These are phyloP conservation scores for Rosa lucieae DNA, from an alignment of 306 rosid species.

Conservation along the genomic window DNA sequence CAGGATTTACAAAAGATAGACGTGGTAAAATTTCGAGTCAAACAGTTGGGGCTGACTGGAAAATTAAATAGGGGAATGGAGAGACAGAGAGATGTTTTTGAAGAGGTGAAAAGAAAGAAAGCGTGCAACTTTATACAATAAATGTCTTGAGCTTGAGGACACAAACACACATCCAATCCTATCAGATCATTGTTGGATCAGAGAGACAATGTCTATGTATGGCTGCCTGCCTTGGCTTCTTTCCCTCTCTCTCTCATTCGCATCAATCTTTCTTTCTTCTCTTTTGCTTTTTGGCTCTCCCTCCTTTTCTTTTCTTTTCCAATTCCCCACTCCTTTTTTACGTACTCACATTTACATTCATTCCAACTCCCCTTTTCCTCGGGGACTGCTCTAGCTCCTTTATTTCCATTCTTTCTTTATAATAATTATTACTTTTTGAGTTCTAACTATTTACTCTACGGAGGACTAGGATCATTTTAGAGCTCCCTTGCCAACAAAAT, in stretches of 20 bases:
- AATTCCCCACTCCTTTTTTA: constrained; percentile 29
- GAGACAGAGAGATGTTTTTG: constrained; percentile 34
- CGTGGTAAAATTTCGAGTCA: constrained; percentile 6
- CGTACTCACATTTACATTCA: constrained; percentile 16
- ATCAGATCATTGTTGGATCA: not conserved
- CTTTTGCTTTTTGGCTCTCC: constrained; percentile 30
- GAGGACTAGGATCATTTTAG: not conserved
- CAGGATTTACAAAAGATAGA: not conserved
- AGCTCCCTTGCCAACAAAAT: not conserved
- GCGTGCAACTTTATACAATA: constrained; percentile 83
- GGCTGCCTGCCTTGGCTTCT: not conserved
- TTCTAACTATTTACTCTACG: not conserved
- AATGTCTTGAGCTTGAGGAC: constrained; percentile 46
- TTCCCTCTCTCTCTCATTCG: constrained; percentile 19
- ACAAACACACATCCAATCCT: constrained; percentile 25
- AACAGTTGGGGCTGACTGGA: not conserved
- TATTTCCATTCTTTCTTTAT: not conserved
- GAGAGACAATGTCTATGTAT: constrained; percentile 1
- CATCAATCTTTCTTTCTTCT: not conserved
- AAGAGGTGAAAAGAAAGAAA: constrained; percentile 61
- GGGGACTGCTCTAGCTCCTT: not conserved
- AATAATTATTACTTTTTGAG: not conserved
- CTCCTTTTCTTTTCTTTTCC: constrained; percentile 17
- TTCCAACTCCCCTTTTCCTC: constrained; percentile 21
- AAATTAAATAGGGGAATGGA: constrained; percentile 1